phyloP scores from a whole-genome alignment of 495 filamentous ascomycete genomes.

The Hypoxylon perforatum region DNA sequence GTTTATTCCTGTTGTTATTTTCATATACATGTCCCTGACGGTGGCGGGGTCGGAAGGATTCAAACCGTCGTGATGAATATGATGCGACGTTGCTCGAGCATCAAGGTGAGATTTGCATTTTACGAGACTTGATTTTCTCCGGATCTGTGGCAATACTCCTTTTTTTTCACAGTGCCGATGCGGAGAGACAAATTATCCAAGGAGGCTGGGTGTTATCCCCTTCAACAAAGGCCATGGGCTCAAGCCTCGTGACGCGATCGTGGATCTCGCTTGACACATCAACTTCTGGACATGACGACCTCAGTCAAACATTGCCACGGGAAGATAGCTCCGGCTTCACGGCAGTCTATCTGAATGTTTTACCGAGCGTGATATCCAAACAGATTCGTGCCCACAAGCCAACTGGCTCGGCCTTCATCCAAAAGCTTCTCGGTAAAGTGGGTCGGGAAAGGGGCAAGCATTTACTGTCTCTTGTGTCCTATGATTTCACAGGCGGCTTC shows the following conservation, averaged over 20 bases:
- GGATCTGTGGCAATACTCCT: not conserved
- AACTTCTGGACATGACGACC: not conserved
- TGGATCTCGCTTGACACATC: constrained; percentile 5
- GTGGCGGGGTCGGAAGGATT: constrained; percentile 6
- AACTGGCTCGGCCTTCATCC: constrained; percentile 2
- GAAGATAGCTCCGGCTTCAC: not conserved
- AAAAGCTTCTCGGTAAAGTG: not conserved
- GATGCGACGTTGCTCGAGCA: constrained; percentile 26
- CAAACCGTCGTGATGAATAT: constrained; percentile 1
- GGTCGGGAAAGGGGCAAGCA: not conserved
- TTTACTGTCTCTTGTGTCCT: not conserved
- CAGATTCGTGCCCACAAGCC: not conserved
- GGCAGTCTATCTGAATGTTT: not conserved
- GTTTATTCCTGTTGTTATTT: not conserved
- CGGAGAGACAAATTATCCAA: not conserved
- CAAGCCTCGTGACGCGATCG: not conserved
- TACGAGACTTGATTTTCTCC: not conserved
- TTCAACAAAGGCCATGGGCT: constrained; percentile 4
- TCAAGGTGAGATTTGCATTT: constrained; percentile 18
- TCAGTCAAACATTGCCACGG: constrained; percentile 2
- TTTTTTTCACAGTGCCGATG: constrained; percentile 5
- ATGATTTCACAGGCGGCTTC: constrained; percentile 5
- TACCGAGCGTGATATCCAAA: not conserved
- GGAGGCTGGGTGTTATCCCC: constrained; percentile 1
- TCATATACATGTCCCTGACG: not conserved